Conservation (phyloP, 2,329 filamentous ascomycete species). For the Allantophomopsis lycopodina region DNA sequence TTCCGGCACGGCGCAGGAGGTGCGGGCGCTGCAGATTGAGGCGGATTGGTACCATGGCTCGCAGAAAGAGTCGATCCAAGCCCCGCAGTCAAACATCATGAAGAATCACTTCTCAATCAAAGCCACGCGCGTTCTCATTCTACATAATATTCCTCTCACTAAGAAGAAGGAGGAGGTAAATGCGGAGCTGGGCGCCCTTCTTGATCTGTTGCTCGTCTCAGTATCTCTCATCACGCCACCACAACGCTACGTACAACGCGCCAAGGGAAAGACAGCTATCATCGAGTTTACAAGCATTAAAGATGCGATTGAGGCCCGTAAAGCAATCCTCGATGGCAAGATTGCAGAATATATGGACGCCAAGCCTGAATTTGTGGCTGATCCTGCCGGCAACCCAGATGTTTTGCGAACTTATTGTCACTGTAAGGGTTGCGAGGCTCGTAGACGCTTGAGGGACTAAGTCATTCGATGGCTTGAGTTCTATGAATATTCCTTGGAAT, state of each 20-base stretch:
- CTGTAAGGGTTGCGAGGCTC: not conserved
- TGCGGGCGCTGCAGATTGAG: slow-evolving; percentile 3
- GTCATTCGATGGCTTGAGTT: too few species aligned
- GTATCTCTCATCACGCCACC: not conserved
- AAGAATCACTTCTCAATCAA: not conserved
- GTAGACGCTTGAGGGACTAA: not conserved
- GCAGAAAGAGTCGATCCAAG: not conserved
- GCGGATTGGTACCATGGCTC: slow-evolving; percentile 1
- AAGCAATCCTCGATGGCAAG: not conserved
- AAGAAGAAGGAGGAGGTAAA: slow-evolving; percentile 1
- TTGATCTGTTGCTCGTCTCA: not conserved
- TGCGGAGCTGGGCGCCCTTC: not conserved
- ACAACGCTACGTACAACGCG: not conserved
- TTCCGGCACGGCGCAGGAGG: slow-evolving; percentile 1
- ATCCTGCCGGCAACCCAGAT: not conserved
- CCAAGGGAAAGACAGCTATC: not conserved
- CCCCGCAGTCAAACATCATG: not conserved
- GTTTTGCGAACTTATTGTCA: not conserved
- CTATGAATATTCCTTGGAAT: too few species aligned
- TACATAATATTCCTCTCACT: not conserved
- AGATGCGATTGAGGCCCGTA: not conserved
- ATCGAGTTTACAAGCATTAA: slow-evolving; percentile 1
- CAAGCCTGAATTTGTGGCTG: not conserved
- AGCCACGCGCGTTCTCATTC: not conserved
- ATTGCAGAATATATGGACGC: not conserved